Conservation (phyloP, 1,284 basidiomycete species). For the Puccinia hordei region DNA sequence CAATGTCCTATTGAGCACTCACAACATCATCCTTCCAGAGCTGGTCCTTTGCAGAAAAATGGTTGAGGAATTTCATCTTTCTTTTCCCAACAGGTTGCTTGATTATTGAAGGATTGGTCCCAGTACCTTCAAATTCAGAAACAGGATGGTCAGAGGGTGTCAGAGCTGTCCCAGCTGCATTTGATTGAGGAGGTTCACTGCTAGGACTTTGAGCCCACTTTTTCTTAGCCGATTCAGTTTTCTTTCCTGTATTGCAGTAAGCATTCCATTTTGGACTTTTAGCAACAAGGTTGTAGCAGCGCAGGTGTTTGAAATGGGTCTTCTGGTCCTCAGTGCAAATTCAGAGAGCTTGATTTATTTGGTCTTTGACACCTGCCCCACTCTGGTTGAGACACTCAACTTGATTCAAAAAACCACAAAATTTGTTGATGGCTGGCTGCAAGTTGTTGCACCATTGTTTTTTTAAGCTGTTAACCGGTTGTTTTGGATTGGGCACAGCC, state of each 20-base stretch:
- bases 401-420: not conserved
- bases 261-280: conserved; percentile 4
- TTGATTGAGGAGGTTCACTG: too few relatives aligned
- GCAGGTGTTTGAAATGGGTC: not conserved
- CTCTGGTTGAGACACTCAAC: conserved; percentile 3
- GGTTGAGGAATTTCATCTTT: not conserved
- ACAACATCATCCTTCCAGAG: not conserved
- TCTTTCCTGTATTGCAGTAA: too few relatives aligned
- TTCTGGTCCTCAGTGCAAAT: not conserved
- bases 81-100: not conserved
- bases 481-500: too few relatives aligned
- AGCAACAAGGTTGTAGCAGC: not conserved
- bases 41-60: not conserved
- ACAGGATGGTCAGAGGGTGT: not conserved
- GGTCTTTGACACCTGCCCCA: not conserved
- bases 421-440: conserved; percentile 5
- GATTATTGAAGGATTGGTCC: not conserved
- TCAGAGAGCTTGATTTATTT: not conserved
- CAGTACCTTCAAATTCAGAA: not conserved
- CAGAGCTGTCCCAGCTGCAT: not conserved
- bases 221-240: too few relatives aligned
- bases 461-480: too few relatives aligned
- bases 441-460: not conserved
- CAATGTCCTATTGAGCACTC: not conserved
- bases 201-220: too few relatives aligned